Evolutionary conservation across 2,329 filamentous ascomycete genomes (phyloP).

Genomic region (Emergomyces pasteurianus): DNA sequence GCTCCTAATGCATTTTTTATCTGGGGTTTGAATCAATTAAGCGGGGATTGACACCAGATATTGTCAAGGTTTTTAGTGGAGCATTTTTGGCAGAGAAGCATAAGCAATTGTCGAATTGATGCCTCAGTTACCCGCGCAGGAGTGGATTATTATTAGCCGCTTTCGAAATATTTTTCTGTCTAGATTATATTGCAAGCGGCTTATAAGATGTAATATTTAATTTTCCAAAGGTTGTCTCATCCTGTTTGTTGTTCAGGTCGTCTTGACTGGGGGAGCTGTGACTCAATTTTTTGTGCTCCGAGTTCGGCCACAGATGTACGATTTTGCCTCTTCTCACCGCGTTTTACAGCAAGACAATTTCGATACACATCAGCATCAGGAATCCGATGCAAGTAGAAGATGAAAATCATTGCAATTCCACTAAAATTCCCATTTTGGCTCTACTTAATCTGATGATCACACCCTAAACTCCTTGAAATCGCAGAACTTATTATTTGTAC

Average conservation of each 20-base stretch:
- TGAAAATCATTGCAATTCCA: not conserved
- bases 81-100: not conserved
- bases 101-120: not conserved
- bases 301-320: not conserved
- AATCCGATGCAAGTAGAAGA: not conserved
- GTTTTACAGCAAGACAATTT: too few species aligned
- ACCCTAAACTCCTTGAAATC: not conserved
- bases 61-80: not conserved
- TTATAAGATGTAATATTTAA: not conserved
- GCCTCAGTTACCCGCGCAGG: not conserved
- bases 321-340: not conserved
- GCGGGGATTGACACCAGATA: not conserved
- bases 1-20: constrained; percentile 7
- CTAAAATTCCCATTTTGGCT: not conserved
- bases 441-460: not conserved
- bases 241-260: not conserved
- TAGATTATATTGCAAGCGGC: not conserved
- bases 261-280: not conserved
- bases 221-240: not conserved
- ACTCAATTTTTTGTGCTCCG: not conserved
- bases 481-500: not conserved
- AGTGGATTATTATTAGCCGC: not conserved
- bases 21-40: not conserved
- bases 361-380: too few species aligned
- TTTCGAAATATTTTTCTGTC: not conserved